Base-by-base conservation (phyloP, 257 asterid species). In the Orobanche coerulescens region DNA sequence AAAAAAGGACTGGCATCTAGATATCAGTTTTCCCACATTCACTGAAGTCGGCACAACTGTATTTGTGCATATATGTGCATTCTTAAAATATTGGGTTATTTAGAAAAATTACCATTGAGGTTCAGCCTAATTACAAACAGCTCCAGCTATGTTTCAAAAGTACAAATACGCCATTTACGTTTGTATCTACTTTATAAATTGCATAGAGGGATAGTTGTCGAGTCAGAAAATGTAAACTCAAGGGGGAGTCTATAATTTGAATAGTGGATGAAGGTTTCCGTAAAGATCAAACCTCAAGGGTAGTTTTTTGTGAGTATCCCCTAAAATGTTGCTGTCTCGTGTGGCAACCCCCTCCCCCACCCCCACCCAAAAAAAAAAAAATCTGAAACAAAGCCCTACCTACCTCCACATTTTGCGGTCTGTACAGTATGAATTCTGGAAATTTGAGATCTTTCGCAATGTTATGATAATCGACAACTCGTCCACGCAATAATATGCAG, bases 371-470 rank as follows among this genome's bases (percentile, higher is more conserved):
- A 40, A 39, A 22, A 49, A 40, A 8, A 12, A 56, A 22, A 54
- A 49, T 42, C 53, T 40, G 54, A 62, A 68, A 48, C 36, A 59
- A 58, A 44, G 77, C 77, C 58, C 26, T n/a, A n/a, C n/a, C 8
- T 61, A 79, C 74, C 71, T 83, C 87, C 78, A 78, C 76, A 7
- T 73, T 78, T 0, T 82, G 82, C 30, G 97, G 97, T 65, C 11
- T 87, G 76, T 90, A 87, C 76, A 80, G 6, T 72, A 90, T 83
- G 74, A 79, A 85, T 69, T 90, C 81, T 0, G 84, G 96, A 76
- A 58, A 80, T 68, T 85, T 82, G 71, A 91, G 89, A 78, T 88
- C 96, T 34, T 55, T 67, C 20, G 82, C 98, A 56, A 91, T 78
- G 77, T 69, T 83, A 65, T 88, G 94, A 76, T 75, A 78, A 66